These are phyloP conservation scores for Malassezia globosa DNA, from an alignment of 1,284 basidiomycete species.

Conservation along the genomic window DNA sequence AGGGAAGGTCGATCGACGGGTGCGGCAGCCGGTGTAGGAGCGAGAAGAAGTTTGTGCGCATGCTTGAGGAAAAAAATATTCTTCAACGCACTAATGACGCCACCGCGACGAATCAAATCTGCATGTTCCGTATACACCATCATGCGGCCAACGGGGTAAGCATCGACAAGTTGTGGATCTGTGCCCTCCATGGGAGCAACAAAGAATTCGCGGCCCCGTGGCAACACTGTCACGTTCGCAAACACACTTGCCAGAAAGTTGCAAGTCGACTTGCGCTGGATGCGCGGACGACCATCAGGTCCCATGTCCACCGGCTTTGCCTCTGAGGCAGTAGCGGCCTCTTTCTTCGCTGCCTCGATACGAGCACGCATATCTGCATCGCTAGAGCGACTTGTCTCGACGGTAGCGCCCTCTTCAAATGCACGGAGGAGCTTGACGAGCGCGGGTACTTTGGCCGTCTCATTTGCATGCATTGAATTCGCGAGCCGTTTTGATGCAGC, in stretches of 20 bases:
- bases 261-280: slow-evolving; percentile 43
- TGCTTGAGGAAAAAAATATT: slow-evolving; percentile 44
- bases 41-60: slow-evolving; percentile 35
- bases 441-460: slow-evolving; percentile 30
- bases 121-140: slow-evolving; percentile 45
- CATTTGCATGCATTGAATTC: slow-evolving; percentile 20
- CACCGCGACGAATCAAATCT: slow-evolving; percentile 42
- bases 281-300: slow-evolving; percentile 26
- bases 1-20: slow-evolving; percentile 29
- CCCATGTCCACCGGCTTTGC: slow-evolving; percentile 24
- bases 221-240: slow-evolving; percentile 41
- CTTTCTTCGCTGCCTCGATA: slow-evolving; percentile 18
- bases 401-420: slow-evolving; percentile 44
- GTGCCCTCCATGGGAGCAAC: slow-evolving; percentile 27
- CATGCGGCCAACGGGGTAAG: slow-evolving; percentile 41
- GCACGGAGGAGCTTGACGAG: slow-evolving; percentile 39
- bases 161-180: slow-evolving; percentile 19
- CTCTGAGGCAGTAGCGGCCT: not conserved
- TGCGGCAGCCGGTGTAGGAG: slow-evolving; percentile 23
- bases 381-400: slow-evolving; percentile 26
- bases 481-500: slow-evolving; percentile 28
- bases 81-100: slow-evolving; percentile 43
- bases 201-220: slow-evolving; percentile 41
- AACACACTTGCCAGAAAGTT: slow-evolving; percentile 46
- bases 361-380: slow-evolving; percentile 38